Conservation (phyloP, 148 eudicot species). For the Camellia japonica region DNA sequence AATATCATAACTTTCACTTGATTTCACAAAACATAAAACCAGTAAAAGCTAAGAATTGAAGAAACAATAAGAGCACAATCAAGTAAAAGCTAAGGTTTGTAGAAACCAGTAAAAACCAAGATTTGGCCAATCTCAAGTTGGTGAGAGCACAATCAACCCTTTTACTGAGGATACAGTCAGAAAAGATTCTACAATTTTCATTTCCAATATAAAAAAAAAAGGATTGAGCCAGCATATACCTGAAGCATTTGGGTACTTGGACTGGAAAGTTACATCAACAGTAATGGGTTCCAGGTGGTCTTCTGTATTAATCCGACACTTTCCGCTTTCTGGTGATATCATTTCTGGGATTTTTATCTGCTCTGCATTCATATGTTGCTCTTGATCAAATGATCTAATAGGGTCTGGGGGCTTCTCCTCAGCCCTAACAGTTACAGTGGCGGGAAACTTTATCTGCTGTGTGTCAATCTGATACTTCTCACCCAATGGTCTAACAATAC, state of each 20-base stretch:
- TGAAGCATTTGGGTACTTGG: slow-evolving; percentile 34
- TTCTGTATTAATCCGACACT: slow-evolving; percentile 24
- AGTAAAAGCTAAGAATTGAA: too few relatives aligned
- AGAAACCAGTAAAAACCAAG: not conserved
- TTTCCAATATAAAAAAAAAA: not conserved
- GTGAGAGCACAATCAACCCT: not conserved
- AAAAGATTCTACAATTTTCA: not conserved
- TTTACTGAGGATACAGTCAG: not conserved
- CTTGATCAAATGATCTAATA: slow-evolving; percentile 25
- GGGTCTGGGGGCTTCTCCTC: slow-evolving; percentile 36
- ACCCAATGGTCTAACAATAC: slow-evolving; percentile 15
- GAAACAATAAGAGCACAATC: too few relatives aligned
- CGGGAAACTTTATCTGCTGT: slow-evolving; percentile 16
- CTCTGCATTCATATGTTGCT: slow-evolving; percentile 22
- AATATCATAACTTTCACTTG: not conserved
- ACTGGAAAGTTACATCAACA: slow-evolving; percentile 34
- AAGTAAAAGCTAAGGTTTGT: not conserved
- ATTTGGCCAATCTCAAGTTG: not conserved
- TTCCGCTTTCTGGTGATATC: slow-evolving; percentile 23
- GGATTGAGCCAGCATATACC: slow-evolving; percentile 24
- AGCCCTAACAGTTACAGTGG: slow-evolving; percentile 24
- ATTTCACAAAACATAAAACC: not conserved
- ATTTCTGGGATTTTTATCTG: slow-evolving; percentile 24
- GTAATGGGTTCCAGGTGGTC: slow-evolving; percentile 32
- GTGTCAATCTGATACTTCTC: slow-evolving; percentile 12